A percentile compares a stretch with the other conserved stretches of the same genome.
Evolutionary conservation across 108 stramenopile species (phyloP).

Genomic region (Licmophora abbreviata): DNA sequence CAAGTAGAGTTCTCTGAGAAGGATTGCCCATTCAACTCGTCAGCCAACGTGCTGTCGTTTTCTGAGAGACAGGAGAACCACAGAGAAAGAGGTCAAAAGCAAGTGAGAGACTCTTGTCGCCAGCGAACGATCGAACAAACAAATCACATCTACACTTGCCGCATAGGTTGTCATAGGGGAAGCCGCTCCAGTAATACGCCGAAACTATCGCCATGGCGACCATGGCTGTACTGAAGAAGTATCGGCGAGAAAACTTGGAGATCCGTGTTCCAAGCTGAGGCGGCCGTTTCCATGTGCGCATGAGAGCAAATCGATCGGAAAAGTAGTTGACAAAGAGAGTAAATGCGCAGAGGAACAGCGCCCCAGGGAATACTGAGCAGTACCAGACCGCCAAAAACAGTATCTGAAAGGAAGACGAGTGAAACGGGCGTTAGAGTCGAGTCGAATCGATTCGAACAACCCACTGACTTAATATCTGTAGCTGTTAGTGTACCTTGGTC

Average conservation of each 20-base stretch:
- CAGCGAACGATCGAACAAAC: not conserved
- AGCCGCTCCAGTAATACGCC: slow-evolving; percentile 71
- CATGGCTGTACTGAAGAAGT: slow-evolving; percentile 62
- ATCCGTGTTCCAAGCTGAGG: slow-evolving; percentile 58
- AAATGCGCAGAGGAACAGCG: slow-evolving; percentile 66
- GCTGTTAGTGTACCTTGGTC: slow-evolving; percentile 4
- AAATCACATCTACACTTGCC: slow-evolving; percentile 5
- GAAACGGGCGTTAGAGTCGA: not conserved
- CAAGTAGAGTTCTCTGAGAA: not conserved
- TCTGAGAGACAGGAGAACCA: slow-evolving; percentile 8
- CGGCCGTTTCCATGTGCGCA: slow-evolving; percentile 72
- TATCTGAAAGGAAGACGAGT: slow-evolving; percentile 15
- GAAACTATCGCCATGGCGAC: slow-evolving; percentile 59
- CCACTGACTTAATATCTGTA: no score
- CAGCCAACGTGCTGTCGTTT: not conserved
- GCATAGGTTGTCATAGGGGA: slow-evolving; percentile 84
- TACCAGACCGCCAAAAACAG: slow-evolving; percentile 74
- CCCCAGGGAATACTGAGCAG: slow-evolving; percentile 65
- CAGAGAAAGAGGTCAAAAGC: slow-evolving; percentile 3
- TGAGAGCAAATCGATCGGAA: slow-evolving; percentile 63
- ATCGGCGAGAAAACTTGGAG: slow-evolving; percentile 57
- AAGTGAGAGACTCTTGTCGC: not conserved
- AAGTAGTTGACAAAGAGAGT: slow-evolving; percentile 63
- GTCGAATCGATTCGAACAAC: not conserved
- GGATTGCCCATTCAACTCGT: not conserved